Evolutionary conservation across 179 eudicot species (phyloP), one percentile per base, ranked within the genome.

Genomic region (Camellia oleifera): DNA sequence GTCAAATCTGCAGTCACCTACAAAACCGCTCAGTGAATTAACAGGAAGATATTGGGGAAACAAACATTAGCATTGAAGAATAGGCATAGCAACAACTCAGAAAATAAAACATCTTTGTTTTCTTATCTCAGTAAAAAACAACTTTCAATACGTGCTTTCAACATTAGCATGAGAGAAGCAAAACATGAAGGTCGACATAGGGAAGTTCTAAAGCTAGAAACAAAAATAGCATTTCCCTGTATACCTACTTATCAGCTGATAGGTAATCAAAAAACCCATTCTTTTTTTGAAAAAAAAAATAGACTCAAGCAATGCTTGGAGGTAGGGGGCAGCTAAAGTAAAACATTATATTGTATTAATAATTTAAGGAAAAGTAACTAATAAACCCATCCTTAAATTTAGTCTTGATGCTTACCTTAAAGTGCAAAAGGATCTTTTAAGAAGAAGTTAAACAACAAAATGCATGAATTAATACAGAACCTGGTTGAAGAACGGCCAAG

Each of bases 401-500:
- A 53, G 17, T 52, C 58, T 20, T 11, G 63, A 54, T 7, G 11
- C 63, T 54, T 4, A 12, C 0, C 11, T 26, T 54, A 13, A 53
- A 23, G 20, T 14, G 64, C 23, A 56, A 12, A 53, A 73, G 40
- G 40, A 32, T 32, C 32, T 26, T 26, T n/a, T n/a, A 18, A n/a
- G 4, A 62, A 64, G 23, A 23, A 7, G 12, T 64, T 15, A 32
- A 74, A 56, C 77, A 54, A 56, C 64, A 74, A 0, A 17, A 54
- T 54, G 60, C 63, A 52, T 57, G 52, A 23, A 15, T 77, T 23
- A n/a, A 23, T 11, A 6, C 2, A 5, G 13, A 61, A 83, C 98
- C 97, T 94, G 98, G 84, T 94, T 94, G 82, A 92, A 94, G 83
- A 94, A 92, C 7, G 98, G 98, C 91, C 90, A 86, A 58, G 92